A percentile compares a stretch with the other conserved stretches of the same genome.
These are phyloP conservation scores for Harringtonia aguacate DNA, from an alignment of 2,329 filamentous ascomycete genomes.

Conservation along the genomic window DNA sequence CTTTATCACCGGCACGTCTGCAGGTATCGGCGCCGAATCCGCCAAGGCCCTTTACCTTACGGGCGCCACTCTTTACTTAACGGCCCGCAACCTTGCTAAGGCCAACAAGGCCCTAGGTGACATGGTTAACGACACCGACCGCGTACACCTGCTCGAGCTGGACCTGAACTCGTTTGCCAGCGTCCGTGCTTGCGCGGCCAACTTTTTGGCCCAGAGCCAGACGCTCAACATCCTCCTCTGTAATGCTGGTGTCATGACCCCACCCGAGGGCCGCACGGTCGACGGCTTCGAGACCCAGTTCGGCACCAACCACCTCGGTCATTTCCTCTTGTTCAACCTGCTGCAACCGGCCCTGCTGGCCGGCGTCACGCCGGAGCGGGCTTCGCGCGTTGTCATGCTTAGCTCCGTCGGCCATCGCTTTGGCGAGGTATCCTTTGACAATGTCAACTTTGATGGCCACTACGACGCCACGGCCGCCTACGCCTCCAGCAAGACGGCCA, in stretches of 20 bases:
- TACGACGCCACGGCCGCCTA: no score
- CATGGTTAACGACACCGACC: conserved; percentile 11
- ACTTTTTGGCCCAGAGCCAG: conserved; percentile 11
- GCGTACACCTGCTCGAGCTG: conserved; percentile 24
- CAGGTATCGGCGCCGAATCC: conserved; percentile 30
- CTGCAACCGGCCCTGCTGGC: conserved; percentile 32
- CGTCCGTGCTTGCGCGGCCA: conserved; percentile 18
- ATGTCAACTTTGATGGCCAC: no score
- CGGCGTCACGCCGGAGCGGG: conserved; percentile 25
- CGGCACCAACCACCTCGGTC: conserved; percentile 40
- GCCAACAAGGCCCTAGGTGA: no score
- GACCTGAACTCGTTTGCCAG: conserved; percentile 20
- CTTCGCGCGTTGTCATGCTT: conserved; percentile 17
- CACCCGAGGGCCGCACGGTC: conserved; percentile 21
- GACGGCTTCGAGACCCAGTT: conserved; percentile 43
- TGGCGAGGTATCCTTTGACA: no score
- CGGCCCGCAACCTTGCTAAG: conserved; percentile 28
- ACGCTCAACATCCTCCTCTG: conserved; percentile 24
- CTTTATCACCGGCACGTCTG: conserved; percentile 28
- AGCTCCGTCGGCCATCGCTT: no score
- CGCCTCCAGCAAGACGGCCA: no score
- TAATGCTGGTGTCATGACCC: conserved; percentile 33
- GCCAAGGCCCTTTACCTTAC: conserved; percentile 28
- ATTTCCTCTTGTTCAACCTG: conserved; percentile 43
- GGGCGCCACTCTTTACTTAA: conserved; percentile 31